A percentile compares a stretch with the other conserved stretches of the same genome.
Evolutionary conservation across 2,329 filamentous ascomycete species (phyloP).

Genomic region (Colletotrichum falcatum): DNA sequence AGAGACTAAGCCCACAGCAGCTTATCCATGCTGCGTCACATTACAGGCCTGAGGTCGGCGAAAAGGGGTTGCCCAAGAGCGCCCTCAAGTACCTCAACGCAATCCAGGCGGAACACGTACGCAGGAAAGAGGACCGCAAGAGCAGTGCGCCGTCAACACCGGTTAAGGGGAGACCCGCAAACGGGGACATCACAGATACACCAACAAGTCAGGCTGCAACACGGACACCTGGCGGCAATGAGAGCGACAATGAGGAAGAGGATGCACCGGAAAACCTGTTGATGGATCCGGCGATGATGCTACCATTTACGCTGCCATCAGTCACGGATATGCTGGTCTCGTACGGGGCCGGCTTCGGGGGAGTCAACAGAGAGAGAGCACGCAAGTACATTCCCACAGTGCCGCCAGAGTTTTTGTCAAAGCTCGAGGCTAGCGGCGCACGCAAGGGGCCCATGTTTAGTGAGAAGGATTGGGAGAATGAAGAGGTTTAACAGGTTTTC

Average conservation of each 20-base stretch:
- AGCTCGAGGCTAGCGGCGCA: conserved; percentile 75
- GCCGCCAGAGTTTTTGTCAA: conserved; percentile 90
- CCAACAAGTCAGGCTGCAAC: conserved; percentile 57
- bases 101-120: conserved; percentile 79
- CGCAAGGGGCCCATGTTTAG: conserved; percentile 68
- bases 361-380: conserved; percentile 89
- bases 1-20: conserved; percentile 85
- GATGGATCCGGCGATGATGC: conserved; percentile 88
- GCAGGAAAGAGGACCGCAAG: conserved; percentile 68
- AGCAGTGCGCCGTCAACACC: conserved; percentile 61
- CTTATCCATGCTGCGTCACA: conserved; percentile 92
- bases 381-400: conserved; percentile 96
- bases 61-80: conserved; percentile 89
- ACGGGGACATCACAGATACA: conserved; percentile 59
- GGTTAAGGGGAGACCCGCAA: conserved; percentile 51
- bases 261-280: conserved; percentile 81
- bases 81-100: conserved; percentile 87
- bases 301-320: conserved; percentile 94
- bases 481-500: conserved; percentile 60
- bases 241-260: conserved; percentile 69
- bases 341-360: conserved; percentile 94
- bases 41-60: conserved; percentile 94
- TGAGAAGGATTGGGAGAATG: conserved; percentile 76
- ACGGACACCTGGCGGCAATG: conserved; percentile 48
- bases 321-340: conserved; percentile 97